Conservation (phyloP, 305 asterid species). For the Plantago lanceolata region DNA sequence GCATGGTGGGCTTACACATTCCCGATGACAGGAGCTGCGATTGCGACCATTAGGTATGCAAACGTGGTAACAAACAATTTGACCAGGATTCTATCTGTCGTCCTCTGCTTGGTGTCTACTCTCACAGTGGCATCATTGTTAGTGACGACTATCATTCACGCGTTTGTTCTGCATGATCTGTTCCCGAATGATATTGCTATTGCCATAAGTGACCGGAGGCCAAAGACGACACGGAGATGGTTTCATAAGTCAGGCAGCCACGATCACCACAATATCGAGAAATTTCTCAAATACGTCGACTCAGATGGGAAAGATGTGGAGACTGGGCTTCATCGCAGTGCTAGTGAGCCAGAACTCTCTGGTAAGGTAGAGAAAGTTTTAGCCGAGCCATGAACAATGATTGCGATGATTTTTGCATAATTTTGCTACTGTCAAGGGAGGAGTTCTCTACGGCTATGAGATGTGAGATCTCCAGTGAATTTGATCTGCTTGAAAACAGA, state of each 20-base stretch:
- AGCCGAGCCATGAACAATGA: too few species aligned
- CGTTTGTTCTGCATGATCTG: slow-evolving; percentile 47
- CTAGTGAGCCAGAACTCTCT: too few species aligned
- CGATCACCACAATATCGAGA: slow-evolving; percentile 27
- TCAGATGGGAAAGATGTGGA: slow-evolving; percentile 39
- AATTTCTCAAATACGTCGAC: slow-evolving; percentile 35
- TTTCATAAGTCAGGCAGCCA: slow-evolving; percentile 32
- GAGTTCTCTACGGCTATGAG: too few species aligned
- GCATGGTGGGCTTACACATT: slow-evolving; percentile 82
- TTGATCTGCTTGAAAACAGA: too few species aligned
- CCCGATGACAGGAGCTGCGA: slow-evolving; percentile 72
- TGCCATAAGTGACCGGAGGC: slow-evolving; percentile 42
- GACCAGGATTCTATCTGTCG: slow-evolving; percentile 35
- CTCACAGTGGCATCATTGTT: slow-evolving; percentile 43
- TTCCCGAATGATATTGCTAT: slow-evolving; percentile 57
- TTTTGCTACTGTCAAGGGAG: too few species aligned
- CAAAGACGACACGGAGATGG: slow-evolving; percentile 33
- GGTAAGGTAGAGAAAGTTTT: too few species aligned
- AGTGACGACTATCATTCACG: slow-evolving; percentile 47
- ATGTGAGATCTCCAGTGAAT: too few species aligned
- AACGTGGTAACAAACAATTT: slow-evolving; percentile 32
- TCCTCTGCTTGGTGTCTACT: slow-evolving; percentile 40
- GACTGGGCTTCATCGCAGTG: slow-evolving; percentile 21
- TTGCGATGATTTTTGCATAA: too few species aligned
- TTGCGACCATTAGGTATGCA: slow-evolving; percentile 52